A percentile compares a stretch with the other conserved stretches of the same genome.
phyloP scores from a whole-genome alignment of 202 grass and related monocot genomes.

The Bolboschoenoplectus hybrid region DNA sequence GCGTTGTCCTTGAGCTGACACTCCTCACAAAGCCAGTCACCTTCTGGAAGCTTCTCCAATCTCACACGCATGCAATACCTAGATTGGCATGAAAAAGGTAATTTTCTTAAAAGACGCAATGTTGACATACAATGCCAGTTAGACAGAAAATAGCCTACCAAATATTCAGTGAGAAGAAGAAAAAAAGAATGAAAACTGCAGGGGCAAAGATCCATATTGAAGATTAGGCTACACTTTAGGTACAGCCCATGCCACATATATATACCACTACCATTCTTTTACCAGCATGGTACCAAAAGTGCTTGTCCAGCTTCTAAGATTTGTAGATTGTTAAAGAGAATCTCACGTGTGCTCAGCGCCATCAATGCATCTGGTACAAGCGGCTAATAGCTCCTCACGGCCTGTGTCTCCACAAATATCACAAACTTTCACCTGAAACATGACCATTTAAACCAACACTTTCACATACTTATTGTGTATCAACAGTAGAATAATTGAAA shows the following conservation, averaged over 20 bases:
- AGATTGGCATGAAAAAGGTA: conserved; percentile 23
- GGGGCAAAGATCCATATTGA: neutral
- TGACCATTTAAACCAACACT: conserved; percentile 40
- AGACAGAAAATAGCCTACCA: neutral
- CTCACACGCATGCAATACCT: conserved; percentile 98
- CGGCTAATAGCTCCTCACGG: conserved; percentile 81
- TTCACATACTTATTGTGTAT: conserved; percentile 31
- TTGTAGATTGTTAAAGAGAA: conserved; percentile 25
- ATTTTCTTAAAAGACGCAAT: neutral
- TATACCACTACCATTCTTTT: conserved; percentile 14
- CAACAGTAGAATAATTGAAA: conserved; percentile 36
- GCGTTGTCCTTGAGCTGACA: conserved; percentile 67
- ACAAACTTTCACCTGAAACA: conserved; percentile 90
- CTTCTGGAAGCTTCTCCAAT: conserved; percentile 84
- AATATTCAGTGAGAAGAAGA: neutral
- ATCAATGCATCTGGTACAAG: conserved; percentile 91
- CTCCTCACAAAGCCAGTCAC: conserved; percentile 98
- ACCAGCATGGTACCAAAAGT: conserved; percentile 22
- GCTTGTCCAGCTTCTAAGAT: neutral
- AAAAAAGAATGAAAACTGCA: conserved; percentile 10
- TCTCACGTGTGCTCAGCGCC: conserved; percentile 98
- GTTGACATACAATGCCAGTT: conserved; percentile 14
- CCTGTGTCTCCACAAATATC: conserved; percentile 99
- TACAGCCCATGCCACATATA: conserved; percentile 23
- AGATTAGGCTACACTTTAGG: conserved; percentile 1